Percentiles rank a stretch among this genome's conserved stretches.
phyloP scores from a whole-genome alignment of 306 rosid genomes.

The Citrullus mucosospermus region DNA sequence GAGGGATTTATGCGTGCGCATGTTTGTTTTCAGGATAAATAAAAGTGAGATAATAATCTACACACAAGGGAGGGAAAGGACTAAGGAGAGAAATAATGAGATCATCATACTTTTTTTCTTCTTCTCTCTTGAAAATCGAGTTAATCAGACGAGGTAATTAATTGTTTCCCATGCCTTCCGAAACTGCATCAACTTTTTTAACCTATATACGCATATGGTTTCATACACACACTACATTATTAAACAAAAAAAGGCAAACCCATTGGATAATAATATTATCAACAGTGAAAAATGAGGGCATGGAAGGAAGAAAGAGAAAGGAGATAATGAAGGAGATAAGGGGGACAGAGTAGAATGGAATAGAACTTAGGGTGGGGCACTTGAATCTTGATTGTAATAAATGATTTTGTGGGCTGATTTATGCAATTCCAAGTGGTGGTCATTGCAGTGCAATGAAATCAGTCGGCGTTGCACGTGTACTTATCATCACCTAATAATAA shows the following conservation, averaged over 20 bases:
- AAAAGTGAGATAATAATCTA: not conserved
- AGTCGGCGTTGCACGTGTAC: slow-evolving; percentile 16
- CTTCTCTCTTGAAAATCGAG: not conserved
- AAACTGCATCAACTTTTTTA: not conserved
- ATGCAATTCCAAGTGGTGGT: not conserved
- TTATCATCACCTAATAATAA: not conserved
- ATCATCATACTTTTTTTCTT: not conserved
- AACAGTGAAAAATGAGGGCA: not conserved
- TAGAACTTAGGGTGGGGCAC: not conserved
- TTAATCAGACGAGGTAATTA: not conserved
- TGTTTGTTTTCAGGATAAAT: not conserved
- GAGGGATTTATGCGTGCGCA: slow-evolving; percentile 26
- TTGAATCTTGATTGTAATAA: not conserved
- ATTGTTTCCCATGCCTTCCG: not conserved
- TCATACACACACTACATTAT: not conserved
- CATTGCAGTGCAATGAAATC: not conserved
- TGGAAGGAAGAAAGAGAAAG: not conserved
- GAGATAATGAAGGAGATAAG: not conserved
- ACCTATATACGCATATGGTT: not conserved
- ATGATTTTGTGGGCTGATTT: not conserved
- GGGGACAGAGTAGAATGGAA: slow-evolving; percentile 2
- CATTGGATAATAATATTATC: not conserved
- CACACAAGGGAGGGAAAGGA: not conserved
- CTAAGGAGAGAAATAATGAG: not conserved
- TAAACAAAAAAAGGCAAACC: not conserved